Base-by-base conservation (phyloP, 345 rosid species). In the Eutrema japonicum region DNA sequence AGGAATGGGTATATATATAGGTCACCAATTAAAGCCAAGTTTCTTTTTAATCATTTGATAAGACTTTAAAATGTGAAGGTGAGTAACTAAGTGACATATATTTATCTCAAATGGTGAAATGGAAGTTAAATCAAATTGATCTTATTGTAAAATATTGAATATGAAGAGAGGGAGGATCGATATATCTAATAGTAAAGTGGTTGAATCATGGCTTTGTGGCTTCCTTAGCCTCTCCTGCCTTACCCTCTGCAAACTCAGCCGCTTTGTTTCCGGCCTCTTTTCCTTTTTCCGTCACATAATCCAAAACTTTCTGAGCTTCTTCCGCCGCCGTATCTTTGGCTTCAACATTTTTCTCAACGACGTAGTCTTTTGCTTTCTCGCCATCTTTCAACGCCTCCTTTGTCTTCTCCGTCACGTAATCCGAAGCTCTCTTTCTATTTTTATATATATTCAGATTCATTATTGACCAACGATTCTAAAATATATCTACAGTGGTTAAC, bases 271-370 rank as follows among this genome's bases (percentile, higher is more conserved):
- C 78, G 6, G 73, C 62, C n/a, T 75, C 78, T 45, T 35, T 42
- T 14, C 66, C 87, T 70, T 80, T 85, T 55, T 83, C 85, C 4
- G 76, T 43, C 4, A 77, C 58, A 7, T 69, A 57, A 14, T 79
- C 74, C 10, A 66, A 37, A 27, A 80, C 64, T 16, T 42, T 80
- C 29, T 75, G 66, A 50, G 79, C 55, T 67, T 49, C 78, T 0
- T 49, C 37, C 40, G 3, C 50, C 7, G 32, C 40, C 0, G 70
- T 68, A 1, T 68, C 36, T 14, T 26, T 49, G 50, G 50, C 64
- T 37, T 75, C 79, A 12, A 5, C 10, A 27, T 27, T 68, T 54
- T 75, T 75, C 12, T 75, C 79, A 16, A 53, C 64, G 36, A 68
- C n/a, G 64, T 68, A 60, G 8, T 61, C 74, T 68, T 75, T 75